Evolutionary conservation across 768 basidiomycete species (phyloP), one percentile per base, ranked within the genome.

Genomic region (Obba rivulosa): DNA sequence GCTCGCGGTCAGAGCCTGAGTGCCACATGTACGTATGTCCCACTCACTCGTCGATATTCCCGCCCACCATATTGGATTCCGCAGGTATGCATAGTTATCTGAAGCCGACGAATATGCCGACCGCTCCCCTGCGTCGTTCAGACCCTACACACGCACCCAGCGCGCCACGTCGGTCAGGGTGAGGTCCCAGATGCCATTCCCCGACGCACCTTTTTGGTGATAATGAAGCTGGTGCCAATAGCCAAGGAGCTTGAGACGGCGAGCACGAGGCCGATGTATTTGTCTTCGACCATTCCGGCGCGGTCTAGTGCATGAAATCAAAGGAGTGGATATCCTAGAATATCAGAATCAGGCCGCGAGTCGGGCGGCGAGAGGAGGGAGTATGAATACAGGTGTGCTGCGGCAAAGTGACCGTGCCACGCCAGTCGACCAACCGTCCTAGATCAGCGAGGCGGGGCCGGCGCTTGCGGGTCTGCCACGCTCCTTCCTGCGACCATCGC

Each of bases 151-250:
- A 14, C 43, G 41, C 21, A 17, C 5, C n/a, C 14, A 20, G 18
- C 37, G 52, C 28, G 46, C 16, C 8, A 18, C 44, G 31, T 17
- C 3, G 3, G 16, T 7, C 34, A 35, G 16, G 34, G 8, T 5
- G 34, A 13, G 16, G 20, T 34, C 34, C 50, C 34, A 16, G 8
- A 28, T 18, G 39, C 37, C 14, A 13, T 17, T 44, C 38, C 45
- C 16, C 35, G 2, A 9, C 69, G 55, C 43, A 88, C 95, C 86
- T 96, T 98, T 80, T 99, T 99, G 16, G 95, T 99, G 64, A 99
- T 95, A 63, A 99, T 96, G 66, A 93, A 96, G 67, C 92, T 95
- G 34, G 87, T 89, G 43, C 96, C 95, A 57, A 98, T 98, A 50
- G 87, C 83, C 21, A 89, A 62, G 11, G 89, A 87, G 57, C 91